Evolutionary conservation across 768 basidiomycete species (phyloP), one percentile per base, ranked within the genome.

Genomic region (Suillus alpinus): DNA sequence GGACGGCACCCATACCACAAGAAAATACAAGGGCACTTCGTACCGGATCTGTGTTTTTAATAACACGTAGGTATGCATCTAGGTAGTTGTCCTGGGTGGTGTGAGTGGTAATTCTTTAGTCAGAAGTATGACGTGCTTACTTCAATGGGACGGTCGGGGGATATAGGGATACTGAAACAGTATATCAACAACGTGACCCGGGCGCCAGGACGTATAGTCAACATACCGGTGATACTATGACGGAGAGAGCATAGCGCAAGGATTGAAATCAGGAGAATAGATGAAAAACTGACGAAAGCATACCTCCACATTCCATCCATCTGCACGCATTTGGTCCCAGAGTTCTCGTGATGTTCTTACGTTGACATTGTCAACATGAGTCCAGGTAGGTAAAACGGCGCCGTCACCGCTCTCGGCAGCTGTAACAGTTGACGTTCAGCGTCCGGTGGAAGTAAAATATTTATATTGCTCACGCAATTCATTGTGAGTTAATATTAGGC

Each of bases 1-100:
- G 84, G 1, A 98, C 95, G 2, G 93, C 94, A 49, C 97, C 97
- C 87, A 96, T 94, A 36, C 97, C 96, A 71, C 96, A 98, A 53
- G 91, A 94, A 72, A 98, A 98, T 4, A 98, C 91, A 20, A 98
- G 78, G 0, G 91, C 87, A 0, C 94, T 94, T 18, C 79, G 79
- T 4, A 88, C 76, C 2, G 96, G 95, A 67, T 96, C 92, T 0
- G 89, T 84, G 41, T 82, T 74, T 63, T 86, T 85, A 61, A 99
- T 89, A 37, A 96, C 87, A 3, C 81, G 82, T 20, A 95, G 79
- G 71, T 98, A 99, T 0, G 92, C 91, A 73, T 98, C 97, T 18
- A 99, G 85, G 73, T 99, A 98, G 69, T 95, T 95, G 73, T 97
- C 92, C 87, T 92, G 62, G 2, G 34, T 13, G 20, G 13, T 34